Evolutionary conservation across 1,139 yeast species (phyloP), one percentile per base, ranked within the genome.

Genomic region (Chernovozyma aurita): DNA sequence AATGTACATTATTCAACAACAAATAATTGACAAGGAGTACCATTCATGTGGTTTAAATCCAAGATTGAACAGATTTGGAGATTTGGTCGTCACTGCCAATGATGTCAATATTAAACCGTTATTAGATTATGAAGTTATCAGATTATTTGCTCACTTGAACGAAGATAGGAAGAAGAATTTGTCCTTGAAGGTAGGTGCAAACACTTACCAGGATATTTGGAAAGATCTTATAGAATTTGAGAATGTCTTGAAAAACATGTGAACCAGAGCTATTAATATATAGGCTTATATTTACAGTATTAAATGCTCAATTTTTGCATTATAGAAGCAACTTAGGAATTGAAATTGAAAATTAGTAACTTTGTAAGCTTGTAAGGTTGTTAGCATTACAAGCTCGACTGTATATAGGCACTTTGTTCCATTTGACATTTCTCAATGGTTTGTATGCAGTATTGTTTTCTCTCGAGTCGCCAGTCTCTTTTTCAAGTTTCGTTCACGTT

Each of bases 31-130:
- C 42, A 81, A 80, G 45, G 85, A 80, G 43, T 71, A 68, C 37
- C 94, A 85, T 43, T 60, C 65, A 42, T 82, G 86, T 41, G 96
- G 97, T 0, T 65, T 92, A 44, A 92, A 90, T 52, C 95, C 97
- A 3, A 68, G 77, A 43, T 63, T 80, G 61, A 84, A 84, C 51
- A 63, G 90, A 34, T 63, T 76, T 36, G 78, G 80, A 2, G 75
- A 75, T n/a, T 47, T 70, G 28, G 51, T 59, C 12, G 49, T 64
- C 42, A 47, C 61, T 3, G n/a, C n/a, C n/a, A 58, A 60, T 32
- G 68, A 65, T 25, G 52, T 61, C 21, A 64, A 65, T 39, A 51
- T 67, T 36, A 76, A 79, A 44, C 84, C 84, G 0, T 60, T 82
- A 36, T 67, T 84, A 39, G 90, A 84, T 47, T 75, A 70, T 43